Evolutionary conservation across 2,329 filamentous ascomycete species (phyloP).

Genomic region (Penicillium sp.): DNA sequence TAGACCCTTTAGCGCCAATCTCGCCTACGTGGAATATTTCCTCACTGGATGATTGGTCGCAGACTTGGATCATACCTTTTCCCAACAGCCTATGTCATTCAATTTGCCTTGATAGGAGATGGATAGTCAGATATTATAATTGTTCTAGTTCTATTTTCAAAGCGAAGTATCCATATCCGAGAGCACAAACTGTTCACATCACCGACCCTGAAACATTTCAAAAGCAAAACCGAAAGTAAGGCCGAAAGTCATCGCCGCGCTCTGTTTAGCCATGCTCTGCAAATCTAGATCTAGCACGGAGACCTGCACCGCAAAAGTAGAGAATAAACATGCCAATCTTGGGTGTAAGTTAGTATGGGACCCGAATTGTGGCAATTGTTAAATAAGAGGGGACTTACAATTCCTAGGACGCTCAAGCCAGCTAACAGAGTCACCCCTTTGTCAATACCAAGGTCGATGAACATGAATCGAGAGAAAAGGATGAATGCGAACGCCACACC

Average conservation of each 20-base stretch:
- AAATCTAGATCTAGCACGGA: background rate
- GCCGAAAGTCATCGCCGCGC: background rate
- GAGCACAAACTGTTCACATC: no score
- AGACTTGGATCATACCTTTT: background rate
- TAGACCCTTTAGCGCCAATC: background rate
- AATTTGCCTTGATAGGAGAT: background rate
- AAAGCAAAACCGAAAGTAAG: background rate
- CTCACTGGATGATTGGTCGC: background rate
- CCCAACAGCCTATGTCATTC: background rate
- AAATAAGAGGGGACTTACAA: background rate
- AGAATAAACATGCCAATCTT: background rate
- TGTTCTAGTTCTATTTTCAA: background rate
- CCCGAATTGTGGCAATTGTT: no score
- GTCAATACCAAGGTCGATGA: background rate
- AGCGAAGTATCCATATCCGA: background rate
- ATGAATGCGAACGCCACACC: background rate
- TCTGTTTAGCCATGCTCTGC: background rate
- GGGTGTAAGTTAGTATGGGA: background rate
- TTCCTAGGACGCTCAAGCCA: background rate
- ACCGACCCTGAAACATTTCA: background rate
- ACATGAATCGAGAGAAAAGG: background rate
- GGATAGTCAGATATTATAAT: background rate
- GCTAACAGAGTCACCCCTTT: background rate
- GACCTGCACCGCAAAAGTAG: background rate
- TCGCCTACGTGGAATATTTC: background rate